Base-by-base conservation (phyloP, 768 basidiomycete genomes). In the Russula olivacea region DNA sequence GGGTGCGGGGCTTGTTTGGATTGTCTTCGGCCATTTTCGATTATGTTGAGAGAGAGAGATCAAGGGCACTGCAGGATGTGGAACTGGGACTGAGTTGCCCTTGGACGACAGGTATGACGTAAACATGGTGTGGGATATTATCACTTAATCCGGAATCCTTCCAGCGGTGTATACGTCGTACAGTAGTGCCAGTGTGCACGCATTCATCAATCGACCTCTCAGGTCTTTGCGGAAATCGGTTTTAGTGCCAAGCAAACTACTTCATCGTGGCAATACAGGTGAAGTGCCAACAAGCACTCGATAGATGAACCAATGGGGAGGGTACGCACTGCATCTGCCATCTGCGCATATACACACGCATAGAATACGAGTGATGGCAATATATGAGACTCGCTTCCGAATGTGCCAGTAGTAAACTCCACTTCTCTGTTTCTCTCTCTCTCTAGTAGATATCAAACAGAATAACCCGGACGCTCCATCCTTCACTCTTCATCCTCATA, bases 401-500 rank as follows among this genome's bases (percentile, higher is more conserved):
- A 41, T 41, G 41, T 41, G 41, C 41, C 36, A 36, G 36, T 36
- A 36, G n/a, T n/a, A 36, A 36, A 12, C 36, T 36, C 36, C 36
- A 36, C 36, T 36, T 36, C 32, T 34, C 25, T 15, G 1, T 41
- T 9, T 41, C 23, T n/a, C 41, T 56, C 41, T 55, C n/a, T 55
- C 17, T 23, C 23, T 17, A 40, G 25, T 11, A 19, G 41, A 32
- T n/a, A 30, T 32, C 10, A 52, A 23, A 34, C 19, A 25, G 25
- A 9, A 14, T 23, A 10, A 4, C n/a, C 19, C 9, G 43, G n/a
- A 45, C 19, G 45, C 21, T 47, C n/a, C 10, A n/a, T 28, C 3
- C 19, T 28, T 63, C 51, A 63, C 45, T 68, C 70, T 68, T 82
- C 78, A 56, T 91, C 91, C 34, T 91, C 91, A 69, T 91, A 93